These are phyloP conservation scores for Tolypocladium ovalisporum DNA, from an alignment of 2,329 filamentous ascomycete genomes.

Conservation along the genomic window DNA sequence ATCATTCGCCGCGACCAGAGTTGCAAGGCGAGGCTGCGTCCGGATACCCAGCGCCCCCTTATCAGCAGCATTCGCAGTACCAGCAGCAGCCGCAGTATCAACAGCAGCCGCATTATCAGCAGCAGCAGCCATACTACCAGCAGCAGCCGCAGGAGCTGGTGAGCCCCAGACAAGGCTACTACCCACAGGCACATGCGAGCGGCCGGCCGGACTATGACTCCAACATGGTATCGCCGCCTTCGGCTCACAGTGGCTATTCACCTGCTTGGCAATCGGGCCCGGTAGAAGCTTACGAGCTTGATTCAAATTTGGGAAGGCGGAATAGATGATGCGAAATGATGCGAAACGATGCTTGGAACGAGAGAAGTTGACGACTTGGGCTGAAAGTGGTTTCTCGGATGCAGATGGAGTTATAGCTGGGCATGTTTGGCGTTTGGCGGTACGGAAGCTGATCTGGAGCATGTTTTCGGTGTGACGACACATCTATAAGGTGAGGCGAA, in stretches of 20 bases:
- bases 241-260: constrained; percentile 3
- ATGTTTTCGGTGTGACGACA: too few relatives aligned
- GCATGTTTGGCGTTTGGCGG: background rate
- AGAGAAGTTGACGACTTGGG: background rate
- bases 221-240: background rate
- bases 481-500: too few relatives aligned
- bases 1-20: constrained; percentile 14
- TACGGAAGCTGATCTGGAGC: background rate
- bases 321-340: background rate
- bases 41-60: constrained; percentile 7
- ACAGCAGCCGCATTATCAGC: constrained; percentile 8
- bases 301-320: constrained; percentile 8
- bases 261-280: constrained; percentile 24
- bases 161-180: constrained; percentile 9
- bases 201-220: constrained; percentile 8
- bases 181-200: constrained; percentile 6
- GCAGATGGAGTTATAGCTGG: background rate
- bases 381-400: background rate
- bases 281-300: constrained; percentile 20
- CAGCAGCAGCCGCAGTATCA: background rate
- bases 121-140: constrained; percentile 3
- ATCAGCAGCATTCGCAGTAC: constrained; percentile 7
- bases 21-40: constrained; percentile 14
- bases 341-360: background rate
- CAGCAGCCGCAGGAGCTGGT: constrained; percentile 11